Base-by-base conservation (phyloP, 768 basidiomycete genomes). In the Chalciporus chontae region DNA sequence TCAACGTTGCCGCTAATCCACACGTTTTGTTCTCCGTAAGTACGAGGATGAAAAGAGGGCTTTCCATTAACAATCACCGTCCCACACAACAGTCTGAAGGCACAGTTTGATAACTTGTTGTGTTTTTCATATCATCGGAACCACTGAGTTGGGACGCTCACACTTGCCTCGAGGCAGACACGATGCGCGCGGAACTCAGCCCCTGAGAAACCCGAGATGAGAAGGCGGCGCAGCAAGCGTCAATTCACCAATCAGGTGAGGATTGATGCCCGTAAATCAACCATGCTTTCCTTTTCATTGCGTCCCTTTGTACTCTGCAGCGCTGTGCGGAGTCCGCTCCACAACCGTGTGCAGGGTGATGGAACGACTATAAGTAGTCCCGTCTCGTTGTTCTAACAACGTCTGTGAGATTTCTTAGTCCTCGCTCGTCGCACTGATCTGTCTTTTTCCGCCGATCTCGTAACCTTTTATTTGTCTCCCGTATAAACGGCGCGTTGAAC, bases 401-500 rank as follows among this genome's bases (percentile, higher is more conserved):
- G 26, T 8, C 32, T 34, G 32, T 41, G 38, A 42, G 26, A 19
- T 27, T 31, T 37, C 39, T 21, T 26, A 21, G 17, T 36, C n/a
- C 11, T 31, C 29, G 27, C 40, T 37, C 50, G 21, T 15, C 37
- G 6, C 14, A 21, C 41, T 38, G 11, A 36, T 40, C 46, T 24
- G 31, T 34, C 43, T 23, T n/a, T 48, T 18, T 24, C 19, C n/a
- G 5, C 39, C 38, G 17, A 17, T 18, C 41, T 19, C 29, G 6
- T 19, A 17, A 31, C 27, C 26, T 40, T 50, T 58, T 51, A 51
- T 53, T 47, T n/a, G 19, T 15, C 15, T 27, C 29, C 40, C 56
- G 40, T 52, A 48, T 41, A 50, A 49, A 26, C 21, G 58, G 51
- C 56, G 44, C 50, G 63, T 53, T 56, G 63, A 62, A 24, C 63